These are phyloP conservation scores for Fraxinus floribunda DNA, from an alignment of 305 asterid genomes.

Conservation along the genomic window DNA sequence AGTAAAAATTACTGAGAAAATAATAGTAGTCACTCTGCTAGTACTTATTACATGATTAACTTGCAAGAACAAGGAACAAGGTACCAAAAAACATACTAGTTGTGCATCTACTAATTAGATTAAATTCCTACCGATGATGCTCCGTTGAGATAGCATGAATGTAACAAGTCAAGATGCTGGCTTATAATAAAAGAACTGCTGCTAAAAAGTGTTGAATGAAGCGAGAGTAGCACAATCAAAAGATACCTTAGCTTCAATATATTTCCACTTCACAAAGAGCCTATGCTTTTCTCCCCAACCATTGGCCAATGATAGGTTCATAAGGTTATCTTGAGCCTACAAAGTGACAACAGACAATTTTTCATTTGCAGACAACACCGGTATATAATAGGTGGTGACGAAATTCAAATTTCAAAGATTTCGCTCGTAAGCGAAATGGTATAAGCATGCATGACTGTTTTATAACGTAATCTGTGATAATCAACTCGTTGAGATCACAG, in stretches of 20 bases:
- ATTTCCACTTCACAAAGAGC: slow-evolving; percentile 84
- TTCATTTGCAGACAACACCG: neutral
- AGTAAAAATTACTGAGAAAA: neutral
- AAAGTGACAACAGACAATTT: slow-evolving; percentile 3
- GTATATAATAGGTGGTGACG: neutral
- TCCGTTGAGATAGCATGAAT: neutral
- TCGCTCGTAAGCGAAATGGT: neutral
- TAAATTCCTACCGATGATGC: neutral
- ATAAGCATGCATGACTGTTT: neutral
- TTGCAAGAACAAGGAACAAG: neutral
- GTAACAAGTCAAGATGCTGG: neutral
- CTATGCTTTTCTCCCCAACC: slow-evolving; percentile 98
- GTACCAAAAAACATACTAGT: neutral
- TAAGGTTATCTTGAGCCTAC: slow-evolving; percentile 93
- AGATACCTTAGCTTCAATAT: slow-evolving; percentile 82
- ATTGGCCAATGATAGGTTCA: slow-evolving; percentile 77
- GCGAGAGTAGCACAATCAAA: neutral
- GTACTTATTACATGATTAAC: neutral
- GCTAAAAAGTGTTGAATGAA: neutral
- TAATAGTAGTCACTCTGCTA: neutral
- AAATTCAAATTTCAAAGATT: neutral
- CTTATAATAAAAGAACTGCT: slow-evolving; percentile 2
- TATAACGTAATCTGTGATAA: neutral
- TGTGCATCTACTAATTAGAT: neutral
- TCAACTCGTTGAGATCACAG: neutral